Conservation (phyloP, 495 filamentous ascomycete species). For the Xylaria telfairii region DNA sequence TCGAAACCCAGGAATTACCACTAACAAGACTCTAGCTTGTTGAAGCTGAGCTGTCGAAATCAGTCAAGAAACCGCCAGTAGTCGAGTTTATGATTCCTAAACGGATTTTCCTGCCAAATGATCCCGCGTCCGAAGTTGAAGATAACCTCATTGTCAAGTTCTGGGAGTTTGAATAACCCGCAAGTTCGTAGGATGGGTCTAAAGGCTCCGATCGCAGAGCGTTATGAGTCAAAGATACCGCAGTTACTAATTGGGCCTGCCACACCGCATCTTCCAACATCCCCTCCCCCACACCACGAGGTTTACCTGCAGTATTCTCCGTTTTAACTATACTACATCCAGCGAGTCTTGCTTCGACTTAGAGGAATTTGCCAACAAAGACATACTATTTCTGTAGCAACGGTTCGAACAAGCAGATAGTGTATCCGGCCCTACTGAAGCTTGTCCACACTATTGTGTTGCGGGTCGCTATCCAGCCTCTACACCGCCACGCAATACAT, state of each 20-base stretch:
- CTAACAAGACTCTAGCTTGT: conserved; percentile 66
- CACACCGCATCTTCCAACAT: conserved; percentile 14
- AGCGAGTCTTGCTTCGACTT: background rate
- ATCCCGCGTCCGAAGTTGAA: conserved; percentile 44
- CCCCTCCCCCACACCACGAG: conserved; percentile 1
- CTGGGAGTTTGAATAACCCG: conserved; percentile 58
- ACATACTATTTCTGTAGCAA: conserved; percentile 22
- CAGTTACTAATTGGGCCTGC: conserved; percentile 17
- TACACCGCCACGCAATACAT: conserved; percentile 36
- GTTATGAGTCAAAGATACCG: conserved; percentile 18
- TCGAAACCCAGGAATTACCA: background rate
- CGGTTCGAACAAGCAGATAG: background rate
- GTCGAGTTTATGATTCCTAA: conserved; percentile 96
- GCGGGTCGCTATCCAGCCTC: conserved; percentile 15
- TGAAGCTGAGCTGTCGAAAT: conserved; percentile 79
- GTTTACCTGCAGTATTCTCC: conserved; percentile 2
- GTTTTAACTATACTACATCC: conserved; percentile 5
- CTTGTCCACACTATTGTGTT: conserved; percentile 3
- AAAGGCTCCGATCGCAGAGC: conserved; percentile 15
- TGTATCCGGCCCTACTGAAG: conserved; percentile 12
- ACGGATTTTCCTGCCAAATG: conserved; percentile 73
- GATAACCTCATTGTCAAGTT: conserved; percentile 60
- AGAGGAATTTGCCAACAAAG: conserved; percentile 18
- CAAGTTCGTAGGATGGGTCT: conserved; percentile 3
- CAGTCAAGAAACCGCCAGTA: conserved; percentile 82